Conservation (phyloP, 495 filamentous ascomycete species). For the Hyphodiscus hymeniophilus region DNA sequence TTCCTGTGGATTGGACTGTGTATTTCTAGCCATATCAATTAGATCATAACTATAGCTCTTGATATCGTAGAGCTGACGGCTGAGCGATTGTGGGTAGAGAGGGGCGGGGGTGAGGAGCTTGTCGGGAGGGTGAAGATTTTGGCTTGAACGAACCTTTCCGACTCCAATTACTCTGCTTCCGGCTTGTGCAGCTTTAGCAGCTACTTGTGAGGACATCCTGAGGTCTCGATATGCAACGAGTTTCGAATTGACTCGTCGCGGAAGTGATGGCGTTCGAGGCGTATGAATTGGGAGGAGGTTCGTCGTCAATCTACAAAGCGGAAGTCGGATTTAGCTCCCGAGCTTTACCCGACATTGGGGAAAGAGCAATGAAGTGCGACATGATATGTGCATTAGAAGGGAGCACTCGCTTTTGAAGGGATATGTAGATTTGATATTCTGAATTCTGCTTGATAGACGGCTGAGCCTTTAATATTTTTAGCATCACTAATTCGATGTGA, state of each 20-base stretch:
- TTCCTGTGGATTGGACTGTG: conserved; percentile 82
- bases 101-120: conserved; percentile 1
- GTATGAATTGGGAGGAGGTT: background rate
- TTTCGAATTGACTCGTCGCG: conserved; percentile 18
- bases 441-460: no score
- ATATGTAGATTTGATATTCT: no score
- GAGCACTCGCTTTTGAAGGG: no score
- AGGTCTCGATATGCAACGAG: conserved; percentile 8
- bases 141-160: conserved; percentile 29
- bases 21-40: conserved; percentile 64
- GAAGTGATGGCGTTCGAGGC: conserved; percentile 1
- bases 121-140: background rate
- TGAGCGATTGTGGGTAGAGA: background rate
- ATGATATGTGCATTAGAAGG: no score
- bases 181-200: conserved; percentile 40
- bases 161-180: conserved; percentile 37
- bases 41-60: background rate
- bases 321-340: background rate
- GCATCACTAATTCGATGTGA: no score
- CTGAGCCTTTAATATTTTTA: no score
- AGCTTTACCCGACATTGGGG: conserved; percentile 6
- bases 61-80: background rate
- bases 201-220: conserved; percentile 48
- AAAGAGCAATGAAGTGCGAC: no score
- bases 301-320: no score